Percentiles rank a stretch among this genome's conserved stretches.
Evolutionary conservation across 2,329 filamentous ascomycete genomes (phyloP).

Genomic region (Fusarium armeniacum): DNA sequence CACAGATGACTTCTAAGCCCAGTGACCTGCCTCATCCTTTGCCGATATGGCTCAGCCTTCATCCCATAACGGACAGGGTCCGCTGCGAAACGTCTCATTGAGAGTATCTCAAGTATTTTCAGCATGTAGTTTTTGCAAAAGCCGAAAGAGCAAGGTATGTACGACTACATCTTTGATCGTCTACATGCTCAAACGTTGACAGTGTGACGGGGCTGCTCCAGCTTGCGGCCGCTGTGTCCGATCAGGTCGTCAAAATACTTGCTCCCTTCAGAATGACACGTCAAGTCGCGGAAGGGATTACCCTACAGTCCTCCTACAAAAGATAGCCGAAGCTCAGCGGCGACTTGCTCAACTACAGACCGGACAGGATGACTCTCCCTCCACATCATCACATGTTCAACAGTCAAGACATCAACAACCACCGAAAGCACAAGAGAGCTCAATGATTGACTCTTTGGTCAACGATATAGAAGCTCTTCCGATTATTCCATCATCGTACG

Average conservation of each 20-base stretch:
- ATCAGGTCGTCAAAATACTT: not conserved
- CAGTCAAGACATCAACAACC: not conserved
- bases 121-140: conserved; percentile 20
- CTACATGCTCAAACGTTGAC: rapidly evolving
- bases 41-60: not conserved
- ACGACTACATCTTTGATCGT: rapidly evolving
- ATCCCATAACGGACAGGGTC: rapidly evolving
- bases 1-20: not conserved
- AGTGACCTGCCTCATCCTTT: too few relatives aligned
- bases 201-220: conserved; percentile 17
- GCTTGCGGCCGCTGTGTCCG: conserved; percentile 13
- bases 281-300: conserved; percentile 12
- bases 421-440: not conserved
- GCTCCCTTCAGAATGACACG: not conserved
- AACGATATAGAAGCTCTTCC: conserved; percentile 19
- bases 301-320: conserved; percentile 5
- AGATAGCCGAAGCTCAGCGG: conserved; percentile 7
- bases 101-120: conserved; percentile 17
- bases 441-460: conserved; percentile 22
- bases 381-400: not conserved
- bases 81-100: not conserved
- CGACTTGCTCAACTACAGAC: not conserved
- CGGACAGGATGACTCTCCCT: rapidly evolving
- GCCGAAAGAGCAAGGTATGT: conserved; percentile 18
- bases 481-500: conserved; percentile 10